Evolutionary conservation across 2,329 filamentous ascomycete species (phyloP).

Genomic region (Aspergillus japonicus): DNA sequence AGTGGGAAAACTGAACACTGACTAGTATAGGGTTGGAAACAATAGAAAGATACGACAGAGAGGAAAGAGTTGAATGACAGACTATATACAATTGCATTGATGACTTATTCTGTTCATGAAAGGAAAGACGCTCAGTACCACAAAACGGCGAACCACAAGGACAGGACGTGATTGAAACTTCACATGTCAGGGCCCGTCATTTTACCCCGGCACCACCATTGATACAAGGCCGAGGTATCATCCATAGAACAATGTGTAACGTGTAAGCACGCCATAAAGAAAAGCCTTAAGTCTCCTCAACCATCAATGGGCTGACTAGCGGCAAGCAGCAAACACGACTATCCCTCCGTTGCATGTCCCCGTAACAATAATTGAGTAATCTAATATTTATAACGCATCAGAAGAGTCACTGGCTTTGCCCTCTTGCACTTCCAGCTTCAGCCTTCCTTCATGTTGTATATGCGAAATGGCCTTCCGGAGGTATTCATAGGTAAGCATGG

Average conservation of each 20-base stretch:
- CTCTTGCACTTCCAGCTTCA: conserved; percentile 27
- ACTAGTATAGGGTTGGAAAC: no score
- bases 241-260: background rate
- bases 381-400: conserved; percentile 21
- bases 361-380: background rate
- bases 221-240: background rate
- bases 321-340: background rate
- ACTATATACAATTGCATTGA: background rate
- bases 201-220: conserved; percentile 10
- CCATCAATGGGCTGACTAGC: background rate
- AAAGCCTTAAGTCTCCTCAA: background rate
- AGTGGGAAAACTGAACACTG: no score
- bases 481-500: conserved; percentile 95
- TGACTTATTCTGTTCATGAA: background rate
- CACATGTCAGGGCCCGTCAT: conserved; percentile 6
- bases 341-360: background rate
- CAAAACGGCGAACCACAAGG: conserved; percentile 8
- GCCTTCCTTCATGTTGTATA: conserved; percentile 54
- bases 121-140: conserved; percentile 5
- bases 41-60: background rate
- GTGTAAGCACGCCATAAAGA: background rate
- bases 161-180: conserved; percentile 2
- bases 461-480: conserved; percentile 55
- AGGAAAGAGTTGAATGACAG: background rate
- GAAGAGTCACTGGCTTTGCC: conserved; percentile 14